Evolutionary conservation across 306 rosid genomes (phyloP).

Genomic region (Trifolium fragiferum): DNA sequence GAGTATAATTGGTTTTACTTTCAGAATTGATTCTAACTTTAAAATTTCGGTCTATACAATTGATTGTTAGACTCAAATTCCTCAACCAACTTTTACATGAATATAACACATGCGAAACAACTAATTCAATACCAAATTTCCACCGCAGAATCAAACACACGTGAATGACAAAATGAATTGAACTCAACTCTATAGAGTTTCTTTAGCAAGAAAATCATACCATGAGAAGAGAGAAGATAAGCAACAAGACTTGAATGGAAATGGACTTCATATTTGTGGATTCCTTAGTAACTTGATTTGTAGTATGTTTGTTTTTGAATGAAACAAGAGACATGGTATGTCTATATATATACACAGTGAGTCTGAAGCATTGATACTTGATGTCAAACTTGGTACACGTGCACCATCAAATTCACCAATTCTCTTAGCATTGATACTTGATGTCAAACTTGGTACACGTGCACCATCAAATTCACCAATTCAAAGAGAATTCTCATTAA

Average conservation of each 20-base stretch:
- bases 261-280: slow-evolving; percentile 42
- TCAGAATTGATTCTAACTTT: no score
- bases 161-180: neutral
- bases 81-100: no score
- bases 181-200: neutral
- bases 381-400: slow-evolving; percentile 1
- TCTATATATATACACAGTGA: neutral
- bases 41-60: neutral
- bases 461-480: neutral
- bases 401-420: neutral
- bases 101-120: no score
- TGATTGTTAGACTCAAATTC: no score
- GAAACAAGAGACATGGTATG: neutral
- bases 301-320: slow-evolving; percentile 11
- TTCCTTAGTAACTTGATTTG: neutral
- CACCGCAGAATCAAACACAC: neutral
- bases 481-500: neutral
- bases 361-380: neutral
- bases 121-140: neutral
- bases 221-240: slow-evolving; percentile 52
- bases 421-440: neutral
- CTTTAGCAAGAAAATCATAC: slow-evolving; percentile 47
- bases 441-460: slow-evolving; percentile 1
- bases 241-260: slow-evolving; percentile 41
- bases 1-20: no score